These are phyloP conservation scores for Paramecium sonneborni DNA, from an alignment of 73 alveolate species.

Conservation along the genomic window DNA sequence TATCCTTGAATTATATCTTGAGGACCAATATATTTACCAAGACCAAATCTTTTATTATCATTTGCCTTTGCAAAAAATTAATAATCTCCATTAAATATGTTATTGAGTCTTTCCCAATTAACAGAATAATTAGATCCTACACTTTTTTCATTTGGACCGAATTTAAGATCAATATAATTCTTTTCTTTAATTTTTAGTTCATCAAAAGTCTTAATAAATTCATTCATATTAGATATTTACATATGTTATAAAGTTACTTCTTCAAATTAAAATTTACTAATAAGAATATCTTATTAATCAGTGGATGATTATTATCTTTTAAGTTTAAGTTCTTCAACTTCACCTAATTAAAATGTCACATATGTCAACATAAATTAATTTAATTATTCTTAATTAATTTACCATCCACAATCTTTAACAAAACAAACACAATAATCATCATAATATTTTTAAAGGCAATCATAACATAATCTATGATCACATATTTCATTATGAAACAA, in stretches of 20 bases:
- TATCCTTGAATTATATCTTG: constrained; percentile 79
- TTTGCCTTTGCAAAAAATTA: constrained; percentile 18
- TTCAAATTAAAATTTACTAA: background rate
- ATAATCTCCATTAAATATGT: background rate
- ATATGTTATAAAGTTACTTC: background rate
- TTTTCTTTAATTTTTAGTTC: constrained; percentile 22
- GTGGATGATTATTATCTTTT: background rate
- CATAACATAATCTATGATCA: constrained; percentile 1
- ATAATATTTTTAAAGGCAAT: background rate
- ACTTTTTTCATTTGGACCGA: constrained; percentile 21
- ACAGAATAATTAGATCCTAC: background rate
- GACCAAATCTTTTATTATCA: constrained; percentile 40
- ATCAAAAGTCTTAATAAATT: background rate
- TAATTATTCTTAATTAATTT: background rate
- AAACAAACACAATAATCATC: background rate
- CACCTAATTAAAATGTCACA: background rate
- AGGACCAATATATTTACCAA: constrained; percentile 76
- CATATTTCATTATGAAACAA: constrained; percentile 36
- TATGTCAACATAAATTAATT: background rate
- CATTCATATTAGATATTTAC: background rate
- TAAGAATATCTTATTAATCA: background rate
- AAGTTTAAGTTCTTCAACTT: background rate
- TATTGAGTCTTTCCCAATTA: background rate
- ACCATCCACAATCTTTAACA: constrained; percentile 49
- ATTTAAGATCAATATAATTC: background rate